phyloP scores from a whole-genome alignment of 1,139 yeast species.

The Pichia inconspicua region DNA sequence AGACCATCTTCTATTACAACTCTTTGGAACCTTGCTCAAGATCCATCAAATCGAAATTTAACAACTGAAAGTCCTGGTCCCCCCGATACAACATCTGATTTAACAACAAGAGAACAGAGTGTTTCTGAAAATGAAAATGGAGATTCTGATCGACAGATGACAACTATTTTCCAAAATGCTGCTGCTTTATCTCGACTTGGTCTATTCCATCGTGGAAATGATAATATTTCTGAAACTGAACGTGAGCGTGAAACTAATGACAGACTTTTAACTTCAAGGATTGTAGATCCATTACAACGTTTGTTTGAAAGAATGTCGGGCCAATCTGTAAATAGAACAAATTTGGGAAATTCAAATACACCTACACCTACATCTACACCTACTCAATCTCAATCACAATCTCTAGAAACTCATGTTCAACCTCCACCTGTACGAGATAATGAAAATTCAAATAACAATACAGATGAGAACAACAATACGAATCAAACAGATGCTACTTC shows the following conservation, averaged over 20 bases:
- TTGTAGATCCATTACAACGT: constrained; percentile 12
- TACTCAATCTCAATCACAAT: too few relatives aligned
- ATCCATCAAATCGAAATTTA: neutral
- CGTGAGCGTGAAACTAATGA: neutral
- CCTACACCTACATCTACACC: too few relatives aligned
- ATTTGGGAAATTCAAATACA: neutral
- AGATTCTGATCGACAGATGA: neutral
- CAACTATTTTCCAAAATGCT: neutral
- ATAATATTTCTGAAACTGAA: neutral
- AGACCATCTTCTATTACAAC: neutral
- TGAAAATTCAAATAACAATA: neutral
- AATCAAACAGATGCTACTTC: neutral
- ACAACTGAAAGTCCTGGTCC: neutral
- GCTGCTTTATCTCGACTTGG: neutral
- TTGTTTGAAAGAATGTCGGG: constrained; percentile 16
- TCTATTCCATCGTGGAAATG: neutral
- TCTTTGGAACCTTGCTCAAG: neutral
- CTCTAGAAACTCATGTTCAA: neutral
- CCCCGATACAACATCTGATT: neutral
- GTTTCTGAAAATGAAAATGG: neutral
- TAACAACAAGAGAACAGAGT: neutral
- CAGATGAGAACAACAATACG: neutral
- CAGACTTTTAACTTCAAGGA: neutral
- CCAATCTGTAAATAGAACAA: neutral
- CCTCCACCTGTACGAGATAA: neutral